Percentiles rank a stretch among this genome's conserved stretches.
phyloP scores from a whole-genome alignment of 345 rosid genomes.

The Brassica napus region Da-Ae NC_063452.1:52270501-52271000 shows the following conservation, averaged over 20 bases:
- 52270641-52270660: constrained; percentile 32
- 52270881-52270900: constrained; percentile 35
- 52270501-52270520: constrained; percentile 21
- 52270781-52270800: constrained; percentile 43
- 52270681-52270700: constrained; percentile 34
- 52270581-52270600: constrained; percentile 49
- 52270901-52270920: constrained; percentile 37
- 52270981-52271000: constrained; percentile 73
- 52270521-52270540: constrained; percentile 18
- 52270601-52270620: constrained; percentile 53
- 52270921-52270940: constrained; percentile 29
- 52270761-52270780: constrained; percentile 53
- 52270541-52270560: constrained; percentile 43
- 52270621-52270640: constrained; percentile 18
- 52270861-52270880: constrained; percentile 33
- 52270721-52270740: constrained; percentile 46
- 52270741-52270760: constrained; percentile 51
- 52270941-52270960: neutral
- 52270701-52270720: constrained; percentile 24
- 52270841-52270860: constrained; percentile 31
- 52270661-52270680: constrained; percentile 42
- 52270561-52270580: constrained; percentile 54
- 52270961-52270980: constrained; percentile 37
- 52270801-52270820: constrained; percentile 53
- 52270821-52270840: constrained; percentile 48